These are phyloP conservation scores for Metschnikowia noctiluminum DNA, from an alignment of 805 yeast genomes.

Conservation along the genomic window DNA sequence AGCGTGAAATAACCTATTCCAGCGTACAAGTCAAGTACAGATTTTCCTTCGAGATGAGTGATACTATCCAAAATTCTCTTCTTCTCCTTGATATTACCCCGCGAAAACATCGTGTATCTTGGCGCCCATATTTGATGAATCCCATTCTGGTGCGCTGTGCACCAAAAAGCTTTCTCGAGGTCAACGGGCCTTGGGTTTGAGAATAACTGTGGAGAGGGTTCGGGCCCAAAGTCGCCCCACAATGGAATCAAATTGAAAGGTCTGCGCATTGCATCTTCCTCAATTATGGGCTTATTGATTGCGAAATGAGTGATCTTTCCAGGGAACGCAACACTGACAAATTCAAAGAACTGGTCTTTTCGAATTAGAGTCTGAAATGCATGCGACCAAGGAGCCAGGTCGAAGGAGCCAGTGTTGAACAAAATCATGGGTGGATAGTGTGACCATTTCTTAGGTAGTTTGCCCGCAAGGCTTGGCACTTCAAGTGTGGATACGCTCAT, in stretches of 20 bases:
- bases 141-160: conserved; percentile 66
- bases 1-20: conserved; percentile 86
- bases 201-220: conserved; percentile 22
- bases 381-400: conserved; percentile 30
- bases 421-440: conserved; percentile 67
- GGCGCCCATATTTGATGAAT: conserved; percentile 84
- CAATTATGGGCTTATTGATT: conserved; percentile 62
- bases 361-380: conserved; percentile 5
- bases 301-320: conserved; percentile 57
- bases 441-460: conserved; percentile 53
- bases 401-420: conserved; percentile 49
- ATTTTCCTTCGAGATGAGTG: conserved; percentile 32
- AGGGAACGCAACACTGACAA: conserved; percentile 6
- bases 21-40: conserved; percentile 68
- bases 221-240: conserved; percentile 64
- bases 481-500: too few species aligned
- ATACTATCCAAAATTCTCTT: conserved; percentile 53
- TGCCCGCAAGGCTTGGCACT: not conserved
- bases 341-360: conserved; percentile 15
- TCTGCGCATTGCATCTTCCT: conserved; percentile 54
- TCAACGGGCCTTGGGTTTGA: conserved; percentile 29
- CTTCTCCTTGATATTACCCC: conserved; percentile 85
- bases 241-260: conserved; percentile 62
- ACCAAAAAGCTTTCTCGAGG: conserved; percentile 64
- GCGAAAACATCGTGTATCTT: conserved; percentile 75